phyloP scores from a whole-genome alignment of 139 green algal species.

The Raphidocelis subcapitata region DNA sequence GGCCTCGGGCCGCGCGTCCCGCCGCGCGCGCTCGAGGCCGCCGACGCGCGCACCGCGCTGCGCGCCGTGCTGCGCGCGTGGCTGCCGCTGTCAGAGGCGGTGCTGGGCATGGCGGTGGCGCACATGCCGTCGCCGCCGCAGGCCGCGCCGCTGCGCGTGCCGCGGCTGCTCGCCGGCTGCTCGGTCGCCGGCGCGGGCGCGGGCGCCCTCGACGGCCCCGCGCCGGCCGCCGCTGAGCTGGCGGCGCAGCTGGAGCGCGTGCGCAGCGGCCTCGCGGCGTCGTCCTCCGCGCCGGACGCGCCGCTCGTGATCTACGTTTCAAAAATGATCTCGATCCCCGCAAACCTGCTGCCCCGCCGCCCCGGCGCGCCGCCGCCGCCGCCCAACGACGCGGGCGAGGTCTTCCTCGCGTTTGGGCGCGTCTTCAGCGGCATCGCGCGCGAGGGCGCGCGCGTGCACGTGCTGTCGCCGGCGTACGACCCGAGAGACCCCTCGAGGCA shows the following conservation, averaged over 20 bases:
- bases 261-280: conserved; percentile 16
- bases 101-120: conserved; percentile 85
- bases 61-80: conserved; percentile 83
- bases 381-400: conserved; percentile 30
- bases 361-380: conserved; percentile 3
- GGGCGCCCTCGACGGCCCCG: background rate
- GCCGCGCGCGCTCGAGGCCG: conserved; percentile 35
- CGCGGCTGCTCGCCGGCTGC: conserved; percentile 50
- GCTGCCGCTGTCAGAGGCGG: conserved; percentile 83
- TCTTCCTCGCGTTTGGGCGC: conserved; percentile 91
- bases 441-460: conserved; percentile 66
- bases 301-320: conserved; percentile 88
- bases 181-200: conserved; percentile 31
- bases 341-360: conserved; percentile 50
- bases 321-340: conserved; percentile 92
- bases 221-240: background rate
- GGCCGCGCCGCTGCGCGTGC: conserved; percentile 59
- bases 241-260: conserved; percentile 28
- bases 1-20: conserved; percentile 45
- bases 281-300: conserved; percentile 31
- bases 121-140: conserved; percentile 73
- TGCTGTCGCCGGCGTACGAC: conserved; percentile 79
- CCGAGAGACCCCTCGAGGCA: conserved; percentile 34
- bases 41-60: conserved; percentile 59
- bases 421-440: conserved; percentile 78